Percentiles rank a stretch among this genome's conserved stretches.
Evolutionary conservation across 176 grass and related monocot species (phyloP).

Genomic region (Lolium multiflorum): DNA sequence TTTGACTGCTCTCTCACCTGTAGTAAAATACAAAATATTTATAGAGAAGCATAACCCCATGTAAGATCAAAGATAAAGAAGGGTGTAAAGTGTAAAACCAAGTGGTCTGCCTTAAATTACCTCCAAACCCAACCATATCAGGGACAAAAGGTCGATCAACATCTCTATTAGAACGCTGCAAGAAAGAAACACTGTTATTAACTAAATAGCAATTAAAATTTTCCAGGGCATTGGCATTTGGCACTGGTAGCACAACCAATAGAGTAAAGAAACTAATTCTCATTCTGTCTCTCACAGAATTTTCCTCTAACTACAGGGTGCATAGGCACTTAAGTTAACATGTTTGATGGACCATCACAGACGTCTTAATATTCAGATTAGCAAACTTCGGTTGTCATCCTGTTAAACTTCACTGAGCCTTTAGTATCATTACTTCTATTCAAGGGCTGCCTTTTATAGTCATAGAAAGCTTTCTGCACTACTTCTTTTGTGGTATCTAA

Average conservation of each 20-base stretch:
- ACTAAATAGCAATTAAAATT: conserved; percentile 28
- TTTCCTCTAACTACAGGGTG: background rate
- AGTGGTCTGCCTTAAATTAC: conserved; percentile 52
- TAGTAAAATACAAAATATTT: conserved; percentile 38
- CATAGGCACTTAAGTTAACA: background rate
- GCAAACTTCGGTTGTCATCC: background rate
- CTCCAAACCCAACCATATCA: conserved; percentile 81
- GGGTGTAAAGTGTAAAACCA: background rate
- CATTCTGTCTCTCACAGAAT: conserved; percentile 5
- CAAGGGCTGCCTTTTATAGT: background rate
- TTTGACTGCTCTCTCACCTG: conserved; percentile 86
- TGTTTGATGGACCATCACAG: background rate
- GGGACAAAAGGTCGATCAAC: conserved; percentile 67
- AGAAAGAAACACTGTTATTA: conserved; percentile 34
- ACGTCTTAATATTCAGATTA: conserved; percentile 14
- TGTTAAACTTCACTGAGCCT: conserved; percentile 17
- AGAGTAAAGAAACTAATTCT: background rate
- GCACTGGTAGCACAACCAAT: conserved; percentile 25
- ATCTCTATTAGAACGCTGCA: conserved; percentile 88
- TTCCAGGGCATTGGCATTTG: conserved; percentile 9
- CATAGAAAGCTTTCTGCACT: background rate
- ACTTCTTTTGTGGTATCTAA: background rate
- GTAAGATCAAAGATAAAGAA: background rate
- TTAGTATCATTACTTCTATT: conserved; percentile 29
- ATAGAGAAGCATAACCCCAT: conserved; percentile 3